Conservation (phyloP, 148 eudicot genomes). For the Vaccinium myrtillus region DNA sequence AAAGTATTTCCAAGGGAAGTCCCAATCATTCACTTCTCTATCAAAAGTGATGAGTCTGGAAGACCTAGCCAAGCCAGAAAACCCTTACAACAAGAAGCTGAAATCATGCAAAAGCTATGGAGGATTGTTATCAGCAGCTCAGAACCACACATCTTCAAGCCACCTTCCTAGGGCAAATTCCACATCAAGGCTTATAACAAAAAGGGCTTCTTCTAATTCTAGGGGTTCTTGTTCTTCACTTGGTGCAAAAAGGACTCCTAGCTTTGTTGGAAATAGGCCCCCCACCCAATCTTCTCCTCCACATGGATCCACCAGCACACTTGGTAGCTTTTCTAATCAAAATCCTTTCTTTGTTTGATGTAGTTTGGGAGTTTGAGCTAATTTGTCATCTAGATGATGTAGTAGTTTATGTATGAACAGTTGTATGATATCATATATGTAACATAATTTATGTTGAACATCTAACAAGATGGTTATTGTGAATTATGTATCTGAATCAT, state of each 20-base stretch:
- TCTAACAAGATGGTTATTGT: neutral
- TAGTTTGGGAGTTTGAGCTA: neutral
- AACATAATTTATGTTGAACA: neutral
- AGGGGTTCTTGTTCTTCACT: constrained; percentile 31
- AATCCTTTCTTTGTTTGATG: constrained; percentile 37
- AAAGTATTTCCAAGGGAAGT: constrained; percentile 47
- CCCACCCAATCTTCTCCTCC: constrained; percentile 16
- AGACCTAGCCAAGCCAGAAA: constrained; percentile 51
- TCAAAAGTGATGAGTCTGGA: constrained; percentile 36
- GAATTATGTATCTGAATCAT: neutral
- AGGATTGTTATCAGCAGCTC: constrained; percentile 18
- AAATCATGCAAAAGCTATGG: constrained; percentile 45
- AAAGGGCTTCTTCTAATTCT: constrained; percentile 18
- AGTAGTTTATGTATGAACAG: neutral
- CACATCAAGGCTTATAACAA: constrained; percentile 29
- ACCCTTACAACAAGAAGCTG: constrained; percentile 47
- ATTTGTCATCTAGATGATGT: neutral
- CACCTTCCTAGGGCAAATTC: constrained; percentile 20
- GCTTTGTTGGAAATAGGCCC: constrained; percentile 19
- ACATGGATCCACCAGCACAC: constrained; percentile 22
- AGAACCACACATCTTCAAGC: constrained; percentile 13
- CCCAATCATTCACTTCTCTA: constrained; percentile 55
- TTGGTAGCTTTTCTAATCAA: constrained; percentile 23
- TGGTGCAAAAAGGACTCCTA: constrained; percentile 19
- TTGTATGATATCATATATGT: neutral